A percentile compares a stretch with the other conserved stretches of the same genome.
Evolutionary conservation across 192 early-diverging fungal species (phyloP).

Genomic region (Coemansia sp.): DNA sequence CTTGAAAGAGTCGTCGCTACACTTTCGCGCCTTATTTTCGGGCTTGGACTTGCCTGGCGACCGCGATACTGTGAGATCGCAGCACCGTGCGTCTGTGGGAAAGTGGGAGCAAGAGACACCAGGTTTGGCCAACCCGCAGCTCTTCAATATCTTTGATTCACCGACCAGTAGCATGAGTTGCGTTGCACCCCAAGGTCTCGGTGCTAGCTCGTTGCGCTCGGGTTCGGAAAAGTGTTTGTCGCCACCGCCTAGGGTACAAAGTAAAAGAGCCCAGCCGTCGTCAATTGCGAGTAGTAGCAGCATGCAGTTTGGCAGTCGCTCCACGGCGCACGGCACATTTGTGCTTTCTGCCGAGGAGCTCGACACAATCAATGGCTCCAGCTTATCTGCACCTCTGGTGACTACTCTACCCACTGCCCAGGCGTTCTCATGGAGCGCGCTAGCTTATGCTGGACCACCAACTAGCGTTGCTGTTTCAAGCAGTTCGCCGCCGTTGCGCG

Average conservation of each 20-base stretch:
- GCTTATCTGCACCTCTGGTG: not conserved
- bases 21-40: conserved; percentile 37
- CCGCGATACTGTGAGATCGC: conserved; percentile 7
- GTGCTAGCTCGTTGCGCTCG: not conserved
- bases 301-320: conserved; percentile 15
- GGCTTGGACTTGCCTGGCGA: conserved; percentile 13
- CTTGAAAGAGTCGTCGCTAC: conserved; percentile 30
- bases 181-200: not conserved
- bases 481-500: not conserved
- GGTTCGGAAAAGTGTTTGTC: not conserved
- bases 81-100: conserved; percentile 13
- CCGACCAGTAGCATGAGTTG: conserved; percentile 7
- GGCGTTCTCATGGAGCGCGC: conserved; percentile 6
- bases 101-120: conserved; percentile 17
- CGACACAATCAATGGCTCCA: conserved; percentile 19
- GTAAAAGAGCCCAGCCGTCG: not conserved
- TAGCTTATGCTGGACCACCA: not conserved
- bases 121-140: conserved; percentile 18
- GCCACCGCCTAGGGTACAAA: not conserved
- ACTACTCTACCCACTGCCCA: not conserved
- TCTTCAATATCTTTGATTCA: conserved; percentile 19
- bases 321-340: conserved; percentile 20
- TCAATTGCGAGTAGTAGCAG: conserved; percentile 5
- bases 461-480: not conserved
- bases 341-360: conserved; percentile 43